A percentile compares a stretch with the other conserved stretches of the same genome.
Conservation (phyloP, 2,329 filamentous ascomycete genomes). For the Aspergillus ustus region DNA sequence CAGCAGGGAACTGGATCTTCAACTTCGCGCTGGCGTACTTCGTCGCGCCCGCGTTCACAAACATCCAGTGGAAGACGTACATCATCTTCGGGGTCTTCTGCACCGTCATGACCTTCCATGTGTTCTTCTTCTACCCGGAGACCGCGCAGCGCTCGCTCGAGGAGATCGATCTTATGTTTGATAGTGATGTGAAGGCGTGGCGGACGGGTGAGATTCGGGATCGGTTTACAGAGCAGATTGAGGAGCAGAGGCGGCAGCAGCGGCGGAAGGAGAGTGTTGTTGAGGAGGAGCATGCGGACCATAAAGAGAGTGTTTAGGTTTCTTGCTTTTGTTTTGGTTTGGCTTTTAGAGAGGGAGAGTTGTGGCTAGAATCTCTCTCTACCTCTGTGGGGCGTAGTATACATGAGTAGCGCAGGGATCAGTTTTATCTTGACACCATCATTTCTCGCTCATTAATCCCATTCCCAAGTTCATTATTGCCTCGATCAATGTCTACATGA, state of each 20-base stretch:
- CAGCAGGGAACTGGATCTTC: conserved; percentile 67
- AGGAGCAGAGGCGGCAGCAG: too few relatives aligned
- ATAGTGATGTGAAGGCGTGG: conserved; percentile 39
- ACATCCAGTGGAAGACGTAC: conserved; percentile 67
- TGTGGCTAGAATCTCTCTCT: not conserved
- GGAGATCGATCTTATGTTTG: conserved; percentile 75
- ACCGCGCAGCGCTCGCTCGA: conserved; percentile 74
- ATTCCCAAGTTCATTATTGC: too few relatives aligned
- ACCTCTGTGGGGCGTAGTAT: too few relatives aligned
- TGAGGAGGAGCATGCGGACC: conserved; percentile 18
- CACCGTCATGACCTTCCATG: conserved; percentile 68
- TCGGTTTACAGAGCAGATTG: conserved; percentile 32
- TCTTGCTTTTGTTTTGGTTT: not conserved
- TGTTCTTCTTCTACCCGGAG: conserved; percentile 69
- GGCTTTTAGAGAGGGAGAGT: not conserved
- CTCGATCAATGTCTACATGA: too few relatives aligned
- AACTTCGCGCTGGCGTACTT: conserved; percentile 61
- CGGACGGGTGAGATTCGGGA: conserved; percentile 29
- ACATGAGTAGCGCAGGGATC: too few relatives aligned
- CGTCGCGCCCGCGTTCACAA: conserved; percentile 62
- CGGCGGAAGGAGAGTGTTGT: conserved; percentile 25
- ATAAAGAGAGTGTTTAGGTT: conserved; percentile 23
- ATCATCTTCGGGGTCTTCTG: conserved; percentile 79
- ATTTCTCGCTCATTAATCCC: too few relatives aligned
- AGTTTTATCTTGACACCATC: too few relatives aligned